These are phyloP conservation scores for Cinnamomum micranthum DNA, from an alignment of 164 flowering plant species.

Conservation along the genomic window DNA sequence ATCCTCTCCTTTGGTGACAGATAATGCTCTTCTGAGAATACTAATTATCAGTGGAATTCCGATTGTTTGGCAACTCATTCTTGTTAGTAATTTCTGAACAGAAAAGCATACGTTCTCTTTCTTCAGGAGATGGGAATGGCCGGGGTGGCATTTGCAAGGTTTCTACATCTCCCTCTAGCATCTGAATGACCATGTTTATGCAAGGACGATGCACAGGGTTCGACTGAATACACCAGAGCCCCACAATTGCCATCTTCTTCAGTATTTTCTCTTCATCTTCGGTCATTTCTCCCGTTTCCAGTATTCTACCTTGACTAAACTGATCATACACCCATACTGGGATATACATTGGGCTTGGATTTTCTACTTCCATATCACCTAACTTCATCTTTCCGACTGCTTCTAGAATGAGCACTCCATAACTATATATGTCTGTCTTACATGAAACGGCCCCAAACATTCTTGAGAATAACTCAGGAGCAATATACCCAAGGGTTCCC, in stretches of 20 bases:
- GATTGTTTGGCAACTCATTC: not conserved
- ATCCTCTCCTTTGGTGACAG: too few relatives aligned
- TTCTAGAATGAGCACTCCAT: constrained; percentile 5
- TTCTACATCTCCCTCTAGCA: constrained; percentile 10
- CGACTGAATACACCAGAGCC: constrained; percentile 8
- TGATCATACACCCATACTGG: constrained; percentile 3
- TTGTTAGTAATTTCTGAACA: not conserved
- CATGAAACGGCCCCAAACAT: constrained; percentile 2
- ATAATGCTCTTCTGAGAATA: too few relatives aligned
- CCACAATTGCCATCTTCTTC: constrained; percentile 8
- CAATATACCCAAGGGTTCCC: constrained; percentile 11
- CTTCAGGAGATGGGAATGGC: not conserved
- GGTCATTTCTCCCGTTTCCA: not conserved
- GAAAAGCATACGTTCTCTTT: too few relatives aligned
- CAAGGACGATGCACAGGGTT: constrained; percentile 10
- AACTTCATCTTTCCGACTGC: not conserved
- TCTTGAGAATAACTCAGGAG: constrained; percentile 1
- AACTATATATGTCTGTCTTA: too few relatives aligned
- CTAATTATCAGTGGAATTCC: not conserved
- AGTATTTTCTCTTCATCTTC: not conserved
- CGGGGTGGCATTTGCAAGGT: constrained; percentile 6
- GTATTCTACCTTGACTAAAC: not conserved
- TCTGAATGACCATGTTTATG: constrained; percentile 11
- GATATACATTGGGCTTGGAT: constrained; percentile 2
- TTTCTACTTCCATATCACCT: not conserved